These are phyloP conservation scores for Cytospora mali DNA, from an alignment of 2,329 filamentous ascomycete genomes.

Conservation along the genomic window DNA sequence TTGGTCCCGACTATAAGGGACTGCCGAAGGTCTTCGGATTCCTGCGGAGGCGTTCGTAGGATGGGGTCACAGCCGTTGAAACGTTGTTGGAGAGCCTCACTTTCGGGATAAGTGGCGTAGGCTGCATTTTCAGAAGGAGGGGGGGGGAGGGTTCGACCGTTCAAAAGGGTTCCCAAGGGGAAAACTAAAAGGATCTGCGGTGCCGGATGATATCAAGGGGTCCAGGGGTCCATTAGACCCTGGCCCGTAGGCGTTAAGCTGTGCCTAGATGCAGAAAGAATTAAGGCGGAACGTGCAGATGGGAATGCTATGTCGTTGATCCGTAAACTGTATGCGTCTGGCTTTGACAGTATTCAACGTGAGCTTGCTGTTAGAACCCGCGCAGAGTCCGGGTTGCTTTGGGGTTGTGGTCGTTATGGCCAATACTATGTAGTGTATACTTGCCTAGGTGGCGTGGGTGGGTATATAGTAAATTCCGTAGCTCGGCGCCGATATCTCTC, in stretches of 20 bases:
- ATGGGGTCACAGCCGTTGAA: conserved; percentile 1
- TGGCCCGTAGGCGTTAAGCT: not conserved
- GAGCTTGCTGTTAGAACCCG: not conserved
- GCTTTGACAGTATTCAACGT: not conserved
- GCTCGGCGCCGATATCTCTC: conserved; percentile 8
- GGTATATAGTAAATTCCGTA: not conserved
- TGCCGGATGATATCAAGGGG: conserved; percentile 2
- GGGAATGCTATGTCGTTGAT: not conserved
- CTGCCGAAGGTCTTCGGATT: not conserved
- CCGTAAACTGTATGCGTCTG: not conserved
- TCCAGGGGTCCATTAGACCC: not conserved
- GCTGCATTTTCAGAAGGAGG: not conserved
- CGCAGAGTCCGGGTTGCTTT: not conserved
- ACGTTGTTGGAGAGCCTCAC: conserved; percentile 11
- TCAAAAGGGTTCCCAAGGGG: not conserved
- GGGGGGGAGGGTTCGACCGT: no score
- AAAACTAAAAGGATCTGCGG: conserved; percentile 14
- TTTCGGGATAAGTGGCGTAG: conserved; percentile 5
- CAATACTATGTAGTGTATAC: no score
- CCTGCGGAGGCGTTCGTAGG: conserved; percentile 3
- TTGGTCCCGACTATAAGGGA: not conserved
- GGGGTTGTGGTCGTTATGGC: no score
- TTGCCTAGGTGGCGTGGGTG: no score
- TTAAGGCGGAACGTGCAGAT: conserved; percentile 6
- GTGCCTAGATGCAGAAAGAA: not conserved